Conservation (phyloP, 108 stramenopile genomes). For the Fragilaria radians region DNA sequence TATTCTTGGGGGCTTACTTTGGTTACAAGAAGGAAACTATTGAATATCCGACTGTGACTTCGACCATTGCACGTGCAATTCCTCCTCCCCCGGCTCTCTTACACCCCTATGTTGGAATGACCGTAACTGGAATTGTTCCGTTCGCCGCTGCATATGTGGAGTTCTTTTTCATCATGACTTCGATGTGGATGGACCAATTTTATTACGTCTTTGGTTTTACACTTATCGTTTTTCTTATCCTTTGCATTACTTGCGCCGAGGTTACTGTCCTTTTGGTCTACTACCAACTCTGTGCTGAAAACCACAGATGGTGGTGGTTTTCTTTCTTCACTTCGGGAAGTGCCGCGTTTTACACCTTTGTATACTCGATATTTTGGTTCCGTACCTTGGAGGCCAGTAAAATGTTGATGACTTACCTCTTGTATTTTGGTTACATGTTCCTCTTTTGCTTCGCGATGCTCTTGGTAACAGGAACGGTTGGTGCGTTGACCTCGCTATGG, state of each 20-base stretch:
- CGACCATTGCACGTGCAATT: constrained; percentile 88
- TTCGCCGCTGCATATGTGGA: constrained; percentile 98
- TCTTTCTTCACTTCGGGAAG: constrained; percentile 91
- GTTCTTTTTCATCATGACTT: constrained; percentile 98
- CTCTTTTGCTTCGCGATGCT: constrained; percentile 85
- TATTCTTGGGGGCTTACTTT: constrained; percentile 97
- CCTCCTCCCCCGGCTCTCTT: constrained; percentile 81
- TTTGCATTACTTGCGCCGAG: constrained; percentile 93
- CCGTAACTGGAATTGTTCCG: constrained; percentile 88
- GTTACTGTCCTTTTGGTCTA: constrained; percentile 94
- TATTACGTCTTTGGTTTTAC: constrained; percentile 99
- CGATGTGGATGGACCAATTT: constrained; percentile 99
- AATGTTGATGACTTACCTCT: constrained; percentile 94
- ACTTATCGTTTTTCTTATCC: constrained; percentile 90
- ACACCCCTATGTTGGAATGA: constrained; percentile 70
- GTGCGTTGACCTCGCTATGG: constrained; percentile 89
- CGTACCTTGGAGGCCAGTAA: constrained; percentile 77
- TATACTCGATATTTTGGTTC: constrained; percentile 94
- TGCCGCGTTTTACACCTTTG: constrained; percentile 87
- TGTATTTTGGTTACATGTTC: constrained; percentile 98
- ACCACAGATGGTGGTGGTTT: constrained; percentile 99
- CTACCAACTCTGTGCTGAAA: constrained; percentile 97
- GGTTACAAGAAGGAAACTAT: constrained; percentile 93
- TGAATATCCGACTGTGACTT: constrained; percentile 82
- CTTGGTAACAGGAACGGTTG: constrained; percentile 89